Percentiles rank a stretch among this genome's conserved stretches.
Conservation (phyloP, 78 protist species). For the slime mould (Dictyostelium discoideum) region DNA sequence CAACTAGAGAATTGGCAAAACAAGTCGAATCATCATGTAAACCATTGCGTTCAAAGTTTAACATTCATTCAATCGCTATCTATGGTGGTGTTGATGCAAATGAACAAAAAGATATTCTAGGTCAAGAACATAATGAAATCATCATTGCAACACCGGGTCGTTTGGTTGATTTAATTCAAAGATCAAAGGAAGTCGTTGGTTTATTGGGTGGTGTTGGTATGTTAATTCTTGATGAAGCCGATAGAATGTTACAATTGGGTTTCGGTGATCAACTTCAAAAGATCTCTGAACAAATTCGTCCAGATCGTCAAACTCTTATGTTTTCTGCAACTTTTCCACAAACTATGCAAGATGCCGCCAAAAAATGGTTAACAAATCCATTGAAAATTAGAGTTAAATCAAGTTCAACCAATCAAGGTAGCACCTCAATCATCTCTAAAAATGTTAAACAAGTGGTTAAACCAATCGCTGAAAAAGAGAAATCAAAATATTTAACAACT, state of each 20-base stretch:
- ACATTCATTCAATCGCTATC: conserved; percentile 86
- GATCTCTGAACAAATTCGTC: conserved; percentile 88
- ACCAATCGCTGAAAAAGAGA: conserved; percentile 20
- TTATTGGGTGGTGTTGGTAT: conserved; percentile 83
- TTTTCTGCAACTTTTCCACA: conserved; percentile 96
- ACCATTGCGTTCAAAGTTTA: conserved; percentile 89
- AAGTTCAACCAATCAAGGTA: conserved; percentile 26
- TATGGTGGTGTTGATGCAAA: conserved; percentile 98
- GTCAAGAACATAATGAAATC: conserved; percentile 92
- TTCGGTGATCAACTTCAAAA: conserved; percentile 95
- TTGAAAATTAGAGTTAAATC: conserved; percentile 82
- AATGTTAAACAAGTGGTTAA: conserved; percentile 58
- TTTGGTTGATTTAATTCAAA: conserved; percentile 93
- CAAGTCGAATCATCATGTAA: conserved; percentile 95
- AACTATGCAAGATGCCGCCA: conserved; percentile 96
- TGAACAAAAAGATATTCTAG: conserved; percentile 93
- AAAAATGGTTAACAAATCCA: conserved; percentile 90
- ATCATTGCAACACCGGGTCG: conserved; percentile 97
- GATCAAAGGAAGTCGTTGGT: conserved; percentile 82
- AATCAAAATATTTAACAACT: conserved; percentile 14
- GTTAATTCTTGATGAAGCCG: conserved; percentile 99
- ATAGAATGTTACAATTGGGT: conserved; percentile 98
- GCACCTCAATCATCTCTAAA: conserved; percentile 34
- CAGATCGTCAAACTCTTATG: conserved; percentile 97
- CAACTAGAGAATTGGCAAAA: conserved; percentile 98